These are phyloP conservation scores for Luvunga scandens DNA, from an alignment of 345 rosid genomes.

Conservation along the genomic window DNA sequence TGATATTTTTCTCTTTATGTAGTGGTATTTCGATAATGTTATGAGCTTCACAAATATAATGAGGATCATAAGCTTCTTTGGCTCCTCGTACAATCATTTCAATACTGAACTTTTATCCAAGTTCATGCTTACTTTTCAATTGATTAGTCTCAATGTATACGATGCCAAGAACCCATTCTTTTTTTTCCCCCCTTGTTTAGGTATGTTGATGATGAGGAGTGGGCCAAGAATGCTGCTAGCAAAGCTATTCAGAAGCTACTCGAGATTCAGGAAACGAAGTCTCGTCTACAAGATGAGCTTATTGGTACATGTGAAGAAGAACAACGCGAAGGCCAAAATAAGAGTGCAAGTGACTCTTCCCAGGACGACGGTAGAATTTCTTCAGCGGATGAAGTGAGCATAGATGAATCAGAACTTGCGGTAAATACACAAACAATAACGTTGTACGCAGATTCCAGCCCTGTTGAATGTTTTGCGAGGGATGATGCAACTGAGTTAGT, in stretches of 20 bases:
- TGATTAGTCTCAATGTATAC: neutral
- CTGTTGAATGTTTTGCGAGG: neutral
- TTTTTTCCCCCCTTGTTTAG: constrained; percentile 16
- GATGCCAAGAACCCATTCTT: neutral
- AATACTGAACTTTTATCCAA: neutral
- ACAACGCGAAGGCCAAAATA: constrained; percentile 14
- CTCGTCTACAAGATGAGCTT: constrained; percentile 4
- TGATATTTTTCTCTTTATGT: constrained; percentile 2
- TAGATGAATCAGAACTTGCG: constrained; percentile 12
- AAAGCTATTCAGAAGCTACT: constrained; percentile 41
- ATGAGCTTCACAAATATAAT: neutral
- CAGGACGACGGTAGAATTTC: constrained; percentile 13
- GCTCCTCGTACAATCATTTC: neutral
- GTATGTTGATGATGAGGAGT: constrained; percentile 19
- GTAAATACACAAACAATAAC: neutral
- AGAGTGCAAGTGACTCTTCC: constrained; percentile 21
- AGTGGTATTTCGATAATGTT: neutral
- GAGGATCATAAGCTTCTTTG: neutral
- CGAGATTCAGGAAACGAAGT: constrained; percentile 22
- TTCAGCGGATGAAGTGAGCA: constrained; percentile 4
- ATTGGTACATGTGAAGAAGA: constrained; percentile 10
- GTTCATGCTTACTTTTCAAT: neutral
- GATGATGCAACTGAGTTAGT: neutral
- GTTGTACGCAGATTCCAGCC: constrained; percentile 3
- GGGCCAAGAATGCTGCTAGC: constrained; percentile 38